Percentiles rank a stretch among this genome's conserved stretches.
Evolutionary conservation across 2,329 filamentous ascomycete species (phyloP).

Genomic region (Lachnellula arida): DNA sequence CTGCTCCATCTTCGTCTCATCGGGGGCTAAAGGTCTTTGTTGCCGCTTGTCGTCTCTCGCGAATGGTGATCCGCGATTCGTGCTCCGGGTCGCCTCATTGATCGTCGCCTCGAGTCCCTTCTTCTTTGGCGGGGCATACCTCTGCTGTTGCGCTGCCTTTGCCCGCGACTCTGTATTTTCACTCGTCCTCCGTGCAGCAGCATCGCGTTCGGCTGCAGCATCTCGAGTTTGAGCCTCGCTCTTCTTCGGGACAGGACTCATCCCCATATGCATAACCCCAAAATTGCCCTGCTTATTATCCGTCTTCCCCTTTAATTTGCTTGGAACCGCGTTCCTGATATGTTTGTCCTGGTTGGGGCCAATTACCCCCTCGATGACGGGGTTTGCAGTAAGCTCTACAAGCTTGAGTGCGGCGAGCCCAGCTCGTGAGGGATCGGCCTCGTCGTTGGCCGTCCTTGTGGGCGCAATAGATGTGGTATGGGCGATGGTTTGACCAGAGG

Average conservation of each 20-base stretch:
- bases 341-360: slow-evolving; percentile 43
- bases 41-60: slow-evolving; percentile 25
- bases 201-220: slow-evolving; percentile 51
- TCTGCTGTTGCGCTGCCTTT: slow-evolving; percentile 48
- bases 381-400: slow-evolving; percentile 40
- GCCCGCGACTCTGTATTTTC: slow-evolving; percentile 57
- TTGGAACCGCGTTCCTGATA: slow-evolving; percentile 54
- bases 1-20: slow-evolving; percentile 55
- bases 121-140: slow-evolving; percentile 45
- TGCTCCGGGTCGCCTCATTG: slow-evolving; percentile 13
- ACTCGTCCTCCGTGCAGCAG: slow-evolving; percentile 56
- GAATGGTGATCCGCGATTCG: slow-evolving; percentile 25
- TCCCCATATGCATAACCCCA: slow-evolving; percentile 56
- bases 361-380: slow-evolving; percentile 26
- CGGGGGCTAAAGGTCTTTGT: slow-evolving; percentile 36
- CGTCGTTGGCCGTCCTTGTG: slow-evolving; percentile 15
- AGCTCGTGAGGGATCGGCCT: slow-evolving; percentile 17
- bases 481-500: slow-evolving; percentile 23
- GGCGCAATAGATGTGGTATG: slow-evolving; percentile 16
- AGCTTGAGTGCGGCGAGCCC: slow-evolving; percentile 51
- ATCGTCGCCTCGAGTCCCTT: slow-evolving; percentile 24
- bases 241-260: slow-evolving; percentile 36
- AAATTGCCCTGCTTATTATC: slow-evolving; percentile 56
- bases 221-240: slow-evolving; percentile 30
- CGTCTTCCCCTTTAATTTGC: slow-evolving; percentile 56